phyloP scores from a whole-genome alignment of 2,329 filamentous ascomycete species.

The Claviceps sp. region DNA sequence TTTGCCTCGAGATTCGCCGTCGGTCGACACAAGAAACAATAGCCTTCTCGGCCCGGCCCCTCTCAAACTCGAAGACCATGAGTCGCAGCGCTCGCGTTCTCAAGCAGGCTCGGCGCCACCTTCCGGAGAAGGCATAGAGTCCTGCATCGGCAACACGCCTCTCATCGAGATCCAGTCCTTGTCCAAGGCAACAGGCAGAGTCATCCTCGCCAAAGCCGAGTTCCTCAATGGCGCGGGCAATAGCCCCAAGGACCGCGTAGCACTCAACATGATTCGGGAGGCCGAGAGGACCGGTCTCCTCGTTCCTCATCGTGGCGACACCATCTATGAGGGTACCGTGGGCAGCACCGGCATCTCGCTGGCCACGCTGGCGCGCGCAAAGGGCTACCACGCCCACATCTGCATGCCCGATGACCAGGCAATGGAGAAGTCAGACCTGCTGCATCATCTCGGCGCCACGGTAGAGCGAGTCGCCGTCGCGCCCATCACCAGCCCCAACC shows the following conservation, averaged over 20 bases:
- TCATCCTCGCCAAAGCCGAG: constrained; percentile 88
- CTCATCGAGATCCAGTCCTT: constrained; percentile 76
- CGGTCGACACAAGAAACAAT: constrained; percentile 24
- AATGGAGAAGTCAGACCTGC: constrained; percentile 75
- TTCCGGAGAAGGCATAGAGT: constrained; percentile 62
- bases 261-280: constrained; percentile 71
- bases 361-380: constrained; percentile 73
- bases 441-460: constrained; percentile 79
- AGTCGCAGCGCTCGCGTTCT: constrained; percentile 16
- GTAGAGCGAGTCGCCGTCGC: constrained; percentile 85
- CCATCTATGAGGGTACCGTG: constrained; percentile 94
- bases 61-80: constrained; percentile 43
- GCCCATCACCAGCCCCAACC: constrained; percentile 81
- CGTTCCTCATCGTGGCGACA: constrained; percentile 70
- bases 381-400: constrained; percentile 86
- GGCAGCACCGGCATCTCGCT: constrained; percentile 94
- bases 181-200: constrained; percentile 74
- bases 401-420: constrained; percentile 94
- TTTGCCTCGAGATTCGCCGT: constrained; percentile 2
- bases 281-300: constrained; percentile 70
- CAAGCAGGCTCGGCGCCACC: not conserved
- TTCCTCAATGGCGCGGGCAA: constrained; percentile 91
- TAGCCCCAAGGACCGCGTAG: constrained; percentile 90
- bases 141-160: constrained; percentile 86
- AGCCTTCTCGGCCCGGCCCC: constrained; percentile 30